phyloP scores from a whole-genome alignment of 192 early-diverging fungal species.

The Geosiphon pyriformis region DNA sequence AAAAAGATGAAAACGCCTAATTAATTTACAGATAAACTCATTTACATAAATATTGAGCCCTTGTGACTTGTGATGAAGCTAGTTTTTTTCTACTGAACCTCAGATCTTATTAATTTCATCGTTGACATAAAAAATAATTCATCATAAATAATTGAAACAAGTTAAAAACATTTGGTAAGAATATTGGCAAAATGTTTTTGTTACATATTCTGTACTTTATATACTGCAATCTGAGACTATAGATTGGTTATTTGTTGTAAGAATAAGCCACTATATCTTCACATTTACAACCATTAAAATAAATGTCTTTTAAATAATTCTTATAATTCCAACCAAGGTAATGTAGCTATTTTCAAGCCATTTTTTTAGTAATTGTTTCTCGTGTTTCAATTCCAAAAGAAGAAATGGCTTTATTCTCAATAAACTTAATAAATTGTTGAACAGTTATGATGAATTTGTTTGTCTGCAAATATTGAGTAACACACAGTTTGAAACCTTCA shows the following conservation, averaged over 20 bases:
- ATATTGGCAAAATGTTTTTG: not conserved
- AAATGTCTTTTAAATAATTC: constrained; percentile 7
- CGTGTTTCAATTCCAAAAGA: constrained; percentile 6
- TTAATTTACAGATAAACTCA: constrained; percentile 5
- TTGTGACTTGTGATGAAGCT: not conserved
- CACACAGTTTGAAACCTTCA: constrained; percentile 1
- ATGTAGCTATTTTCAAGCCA: constrained; percentile 1
- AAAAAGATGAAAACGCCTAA: not conserved
- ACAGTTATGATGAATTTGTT: constrained; percentile 11
- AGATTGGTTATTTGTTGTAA: constrained; percentile 5
- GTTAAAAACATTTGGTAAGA: not conserved
- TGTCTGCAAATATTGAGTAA: constrained; percentile 6
- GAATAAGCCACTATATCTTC: constrained; percentile 14
- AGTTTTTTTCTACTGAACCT: not conserved
- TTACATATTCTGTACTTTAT: constrained; percentile 1
- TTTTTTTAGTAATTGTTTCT: constrained; percentile 7
- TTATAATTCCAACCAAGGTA: not conserved
- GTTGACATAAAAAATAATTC: constrained; percentile 11
- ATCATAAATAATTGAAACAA: constrained; percentile 4
- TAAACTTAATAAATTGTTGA: not conserved
- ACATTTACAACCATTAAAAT: constrained; percentile 3
- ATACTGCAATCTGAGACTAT: not conserved
- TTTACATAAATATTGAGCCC: not conserved
- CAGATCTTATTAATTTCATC: not conserved
- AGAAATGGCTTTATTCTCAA: constrained; percentile 1